Evolutionary conservation across 1,284 basidiomycete genomes (phyloP).

Genomic region (Ganoderma leucocontextum): DNA sequence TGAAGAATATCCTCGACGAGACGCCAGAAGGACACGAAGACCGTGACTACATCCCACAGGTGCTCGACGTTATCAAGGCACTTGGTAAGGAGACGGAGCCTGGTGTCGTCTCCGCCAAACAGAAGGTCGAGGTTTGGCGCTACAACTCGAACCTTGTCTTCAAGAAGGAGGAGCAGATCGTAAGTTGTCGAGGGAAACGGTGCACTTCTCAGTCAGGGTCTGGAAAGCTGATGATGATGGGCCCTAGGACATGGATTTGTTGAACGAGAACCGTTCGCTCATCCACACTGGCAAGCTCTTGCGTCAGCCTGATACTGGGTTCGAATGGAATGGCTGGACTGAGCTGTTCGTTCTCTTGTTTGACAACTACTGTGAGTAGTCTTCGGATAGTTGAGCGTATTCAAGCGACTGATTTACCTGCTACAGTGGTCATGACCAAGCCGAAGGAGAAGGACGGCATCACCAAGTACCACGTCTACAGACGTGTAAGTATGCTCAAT

Average conservation of each 20-base stretch:
- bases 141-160: constrained; percentile 84
- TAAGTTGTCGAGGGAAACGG: constrained; percentile 50
- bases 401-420: neutral
- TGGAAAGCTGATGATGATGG: constrained; percentile 4
- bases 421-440: constrained; percentile 87
- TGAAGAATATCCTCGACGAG: constrained; percentile 81
- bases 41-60: constrained; percentile 78
- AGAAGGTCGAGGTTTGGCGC: constrained; percentile 88
- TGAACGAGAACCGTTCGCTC: constrained; percentile 83
- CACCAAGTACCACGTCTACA: constrained; percentile 81
- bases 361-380: constrained; percentile 85
- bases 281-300: constrained; percentile 85
- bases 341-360: constrained; percentile 90
- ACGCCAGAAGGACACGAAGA: constrained; percentile 82
- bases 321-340: constrained; percentile 83
- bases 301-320: constrained; percentile 86
- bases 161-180: constrained; percentile 81
- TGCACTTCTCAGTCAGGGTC: too few species aligned
- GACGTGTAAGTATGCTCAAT: constrained; percentile 61
- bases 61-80: constrained; percentile 85
- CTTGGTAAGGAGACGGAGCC: constrained; percentile 88
- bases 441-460: constrained; percentile 76
- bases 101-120: constrained; percentile 83
- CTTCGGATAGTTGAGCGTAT: neutral
- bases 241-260: constrained; percentile 84